Evolutionary conservation across 768 basidiomycete species (phyloP).

Genomic region (Boletus sp.): DNA sequence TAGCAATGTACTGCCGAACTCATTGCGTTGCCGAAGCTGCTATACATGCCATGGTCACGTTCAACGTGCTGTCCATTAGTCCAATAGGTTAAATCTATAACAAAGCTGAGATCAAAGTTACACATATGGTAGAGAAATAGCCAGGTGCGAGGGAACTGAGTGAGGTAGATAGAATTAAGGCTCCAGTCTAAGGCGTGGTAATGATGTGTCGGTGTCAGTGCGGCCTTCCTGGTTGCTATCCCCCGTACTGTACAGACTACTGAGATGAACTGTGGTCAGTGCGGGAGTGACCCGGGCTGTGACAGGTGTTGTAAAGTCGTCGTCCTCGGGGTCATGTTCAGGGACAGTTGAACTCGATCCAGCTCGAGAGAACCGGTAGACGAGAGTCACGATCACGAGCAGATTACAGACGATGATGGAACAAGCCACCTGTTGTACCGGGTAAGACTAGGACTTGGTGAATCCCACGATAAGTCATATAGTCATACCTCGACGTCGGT

Average conservation of each 20-base stretch:
- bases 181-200: neutral
- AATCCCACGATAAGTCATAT: no score
- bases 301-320: conserved; percentile 9
- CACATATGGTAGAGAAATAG: no score
- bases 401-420: conserved; percentile 21
- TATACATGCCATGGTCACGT: neutral
- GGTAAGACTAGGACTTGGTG: neutral
- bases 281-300: neutral
- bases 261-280: conserved; percentile 17
- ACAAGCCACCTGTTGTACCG: conserved; percentile 10
- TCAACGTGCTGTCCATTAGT: neutral
- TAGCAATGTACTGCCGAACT: no score
- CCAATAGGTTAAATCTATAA: neutral
- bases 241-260: neutral
- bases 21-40: no score
- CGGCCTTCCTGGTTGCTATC: neutral
- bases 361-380: conserved; percentile 15
- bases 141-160: neutral
- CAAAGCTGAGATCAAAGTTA: no score
- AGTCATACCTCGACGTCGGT: conserved; percentile 16
- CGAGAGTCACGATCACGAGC: conserved; percentile 17
- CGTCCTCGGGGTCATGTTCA: conserved; percentile 4
- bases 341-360: neutral
- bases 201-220: neutral
- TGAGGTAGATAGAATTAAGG: neutral